Evolutionary conservation across 2,329 filamentous ascomycete species (phyloP).

Genomic region (Pezicula neosporulosa): DNA sequence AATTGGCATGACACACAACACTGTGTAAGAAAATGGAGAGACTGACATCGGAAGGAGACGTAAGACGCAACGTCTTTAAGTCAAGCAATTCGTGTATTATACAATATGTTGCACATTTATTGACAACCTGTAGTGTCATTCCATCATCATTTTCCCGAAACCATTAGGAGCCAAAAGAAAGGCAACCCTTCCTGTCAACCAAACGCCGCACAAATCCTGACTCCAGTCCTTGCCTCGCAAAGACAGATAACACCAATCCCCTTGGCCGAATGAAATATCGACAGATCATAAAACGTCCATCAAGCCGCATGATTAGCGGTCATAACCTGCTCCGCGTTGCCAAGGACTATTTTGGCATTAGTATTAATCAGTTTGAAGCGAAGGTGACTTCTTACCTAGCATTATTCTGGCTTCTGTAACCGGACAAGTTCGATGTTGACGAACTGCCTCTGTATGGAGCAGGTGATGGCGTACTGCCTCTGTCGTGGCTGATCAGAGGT

Average conservation of each 20-base stretch:
- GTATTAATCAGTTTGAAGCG: slow-evolving; percentile 5
- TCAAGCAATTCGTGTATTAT: not conserved
- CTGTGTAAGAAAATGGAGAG: not conserved
- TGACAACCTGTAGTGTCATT: not conserved
- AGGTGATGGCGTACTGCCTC: slow-evolving; percentile 11
- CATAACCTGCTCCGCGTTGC: slow-evolving; percentile 55
- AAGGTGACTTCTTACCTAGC: slow-evolving; percentile 37
- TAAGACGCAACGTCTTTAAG: not conserved
- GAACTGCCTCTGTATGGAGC: slow-evolving; percentile 24
- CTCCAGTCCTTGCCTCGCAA: not conserved
- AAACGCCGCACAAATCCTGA: not conserved
- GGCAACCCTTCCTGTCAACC: not conserved
- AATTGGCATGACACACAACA: not conserved
- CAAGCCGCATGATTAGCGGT: slow-evolving; percentile 36
- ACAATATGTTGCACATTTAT: not conserved
- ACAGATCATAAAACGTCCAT: slow-evolving; percentile 20
- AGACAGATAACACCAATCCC: slow-evolving; percentile 24
- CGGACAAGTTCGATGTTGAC: slow-evolving; percentile 29
- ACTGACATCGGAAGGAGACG: not conserved
- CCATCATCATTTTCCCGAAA: not conserved
- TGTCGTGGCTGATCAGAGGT: slow-evolving; percentile 12
- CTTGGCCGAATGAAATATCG: slow-evolving; percentile 13
- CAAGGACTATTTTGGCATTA: slow-evolving; percentile 41
- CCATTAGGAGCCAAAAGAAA: not conserved
- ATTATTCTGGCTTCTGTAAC: slow-evolving; percentile 38